Percentiles rank a stretch among this genome's conserved stretches.
phyloP scores from a whole-genome alignment of 108 stramenopile species.

The Skeletonema marinoi region DNA sequence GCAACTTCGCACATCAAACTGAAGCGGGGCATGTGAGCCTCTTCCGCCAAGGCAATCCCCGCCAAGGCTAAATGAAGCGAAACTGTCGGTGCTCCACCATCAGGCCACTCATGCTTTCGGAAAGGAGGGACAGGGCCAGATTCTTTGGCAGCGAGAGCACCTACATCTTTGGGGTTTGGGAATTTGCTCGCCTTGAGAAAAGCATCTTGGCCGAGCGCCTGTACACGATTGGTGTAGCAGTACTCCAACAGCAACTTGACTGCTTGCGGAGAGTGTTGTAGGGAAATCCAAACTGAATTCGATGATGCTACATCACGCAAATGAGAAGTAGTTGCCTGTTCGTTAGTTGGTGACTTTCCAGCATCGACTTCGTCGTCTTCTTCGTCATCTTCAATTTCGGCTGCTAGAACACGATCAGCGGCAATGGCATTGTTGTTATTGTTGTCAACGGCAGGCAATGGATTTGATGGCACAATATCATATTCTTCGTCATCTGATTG shows the following conservation, averaged over 20 bases:
- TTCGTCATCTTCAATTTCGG: conserved; percentile 63
- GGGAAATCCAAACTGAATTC: conserved; percentile 24
- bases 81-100: conserved; percentile 60
- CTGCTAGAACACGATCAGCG: conserved; percentile 32
- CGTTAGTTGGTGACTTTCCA: not conserved
- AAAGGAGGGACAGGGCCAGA: conserved; percentile 44
- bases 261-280: conserved; percentile 83
- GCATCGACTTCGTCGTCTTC: conserved; percentile 52
- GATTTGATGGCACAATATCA: conserved; percentile 36
- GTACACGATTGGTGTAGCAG: conserved; percentile 85
- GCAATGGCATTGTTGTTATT: conserved; percentile 13
- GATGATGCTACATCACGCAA: conserved; percentile 8
- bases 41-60: conserved; percentile 76
- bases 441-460: conserved; percentile 12
- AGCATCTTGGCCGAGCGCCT: conserved; percentile 68
- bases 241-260: conserved; percentile 87
- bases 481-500: conserved; percentile 64
- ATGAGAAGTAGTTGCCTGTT: not conserved
- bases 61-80: conserved; percentile 71
- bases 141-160: conserved; percentile 4
- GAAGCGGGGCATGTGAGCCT: conserved; percentile 73
- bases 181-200: conserved; percentile 54
- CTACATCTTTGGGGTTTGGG: conserved; percentile 10
- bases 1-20: conserved; percentile 89
- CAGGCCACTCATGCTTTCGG: conserved; percentile 61